Conservation (phyloP, 768 basidiomycete genomes). For the Russula foetens region DNA sequence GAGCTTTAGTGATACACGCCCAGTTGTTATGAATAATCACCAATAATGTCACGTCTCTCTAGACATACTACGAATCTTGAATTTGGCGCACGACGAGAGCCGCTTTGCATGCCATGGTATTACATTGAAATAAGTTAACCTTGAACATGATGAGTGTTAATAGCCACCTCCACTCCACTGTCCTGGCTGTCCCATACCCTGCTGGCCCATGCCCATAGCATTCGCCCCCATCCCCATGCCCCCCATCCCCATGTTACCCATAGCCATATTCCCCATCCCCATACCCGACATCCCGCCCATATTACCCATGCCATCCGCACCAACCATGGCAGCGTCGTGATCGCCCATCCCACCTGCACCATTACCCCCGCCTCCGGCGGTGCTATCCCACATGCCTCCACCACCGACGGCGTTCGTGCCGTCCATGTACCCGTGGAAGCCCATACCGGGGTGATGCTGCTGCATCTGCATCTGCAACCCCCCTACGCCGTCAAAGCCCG, state of each 20-base stretch:
- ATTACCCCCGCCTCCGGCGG: slow-evolving; percentile 1
- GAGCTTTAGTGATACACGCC: slow-evolving; percentile 29
- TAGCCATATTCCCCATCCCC: slow-evolving; percentile 18
- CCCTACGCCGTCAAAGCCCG: background rate
- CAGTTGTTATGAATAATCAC: slow-evolving; percentile 9
- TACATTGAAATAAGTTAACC: no score
- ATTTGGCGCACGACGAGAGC: no score
- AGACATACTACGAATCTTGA: slow-evolving; percentile 1
- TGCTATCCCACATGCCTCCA: slow-evolving; percentile 29
- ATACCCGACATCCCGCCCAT: slow-evolving; percentile 19
- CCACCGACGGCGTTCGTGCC: slow-evolving; percentile 10
- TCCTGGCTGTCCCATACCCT: slow-evolving; percentile 18
- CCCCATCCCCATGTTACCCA: slow-evolving; percentile 22
- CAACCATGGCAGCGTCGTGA: slow-evolving; percentile 21
- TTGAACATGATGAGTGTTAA: slow-evolving; percentile 5
- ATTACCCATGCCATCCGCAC: slow-evolving; percentile 5
- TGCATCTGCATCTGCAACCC: background rate
- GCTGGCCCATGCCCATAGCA: slow-evolving; percentile 14
- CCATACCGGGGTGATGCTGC: slow-evolving; percentile 20
- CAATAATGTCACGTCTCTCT: slow-evolving; percentile 2
- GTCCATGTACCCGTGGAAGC: slow-evolving; percentile 24
- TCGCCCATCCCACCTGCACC: slow-evolving; percentile 26
- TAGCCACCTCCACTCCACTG: slow-evolving; percentile 15
- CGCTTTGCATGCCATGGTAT: no score
- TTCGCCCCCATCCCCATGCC: slow-evolving; percentile 17